Percentiles rank a stretch among this genome's conserved stretches.
These are phyloP conservation scores for Lasiodiplodia sp. DNA, from an alignment of 2,329 filamentous ascomycete genomes.

Conservation along the genomic window DNA sequence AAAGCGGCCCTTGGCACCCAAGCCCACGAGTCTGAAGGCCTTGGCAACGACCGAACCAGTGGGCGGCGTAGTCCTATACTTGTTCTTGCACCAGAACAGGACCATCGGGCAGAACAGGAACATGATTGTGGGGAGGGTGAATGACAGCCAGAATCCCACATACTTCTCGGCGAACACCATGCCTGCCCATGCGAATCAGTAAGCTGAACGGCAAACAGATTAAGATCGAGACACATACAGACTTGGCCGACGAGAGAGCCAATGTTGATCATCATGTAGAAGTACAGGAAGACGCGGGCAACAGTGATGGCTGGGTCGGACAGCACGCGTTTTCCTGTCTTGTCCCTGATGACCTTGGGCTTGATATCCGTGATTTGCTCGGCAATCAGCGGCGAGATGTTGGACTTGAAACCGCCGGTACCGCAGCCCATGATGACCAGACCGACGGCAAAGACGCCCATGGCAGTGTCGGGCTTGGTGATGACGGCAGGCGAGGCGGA, in stretches of 20 bases:
- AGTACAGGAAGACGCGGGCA: constrained; percentile 72
- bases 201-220: background rate
- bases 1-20: constrained; percentile 70
- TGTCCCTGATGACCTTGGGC: constrained; percentile 63
- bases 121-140: constrained; percentile 70
- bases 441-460: constrained; percentile 61
- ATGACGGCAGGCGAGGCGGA: constrained; percentile 60
- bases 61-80: constrained; percentile 69
- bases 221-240: background rate
- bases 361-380: constrained; percentile 71
- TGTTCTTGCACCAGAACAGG: constrained; percentile 65
- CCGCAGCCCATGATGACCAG: constrained; percentile 57
- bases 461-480: constrained; percentile 49
- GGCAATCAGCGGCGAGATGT: constrained; percentile 69
- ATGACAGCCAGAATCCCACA: constrained; percentile 78
- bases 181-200: constrained; percentile 49
- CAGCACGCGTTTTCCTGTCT: constrained; percentile 70
- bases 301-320: constrained; percentile 74
- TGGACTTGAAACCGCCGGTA: constrained; percentile 57
- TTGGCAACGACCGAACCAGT: constrained; percentile 76
- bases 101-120: constrained; percentile 70
- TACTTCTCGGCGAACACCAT: constrained; percentile 81
- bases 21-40: constrained; percentile 66
- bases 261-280: constrained; percentile 75
- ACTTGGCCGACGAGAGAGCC: constrained; percentile 66